phyloP scores from a whole-genome alignment of 139 green algal species.

The Auxenochlorella pyrenoidosa region DNA sequence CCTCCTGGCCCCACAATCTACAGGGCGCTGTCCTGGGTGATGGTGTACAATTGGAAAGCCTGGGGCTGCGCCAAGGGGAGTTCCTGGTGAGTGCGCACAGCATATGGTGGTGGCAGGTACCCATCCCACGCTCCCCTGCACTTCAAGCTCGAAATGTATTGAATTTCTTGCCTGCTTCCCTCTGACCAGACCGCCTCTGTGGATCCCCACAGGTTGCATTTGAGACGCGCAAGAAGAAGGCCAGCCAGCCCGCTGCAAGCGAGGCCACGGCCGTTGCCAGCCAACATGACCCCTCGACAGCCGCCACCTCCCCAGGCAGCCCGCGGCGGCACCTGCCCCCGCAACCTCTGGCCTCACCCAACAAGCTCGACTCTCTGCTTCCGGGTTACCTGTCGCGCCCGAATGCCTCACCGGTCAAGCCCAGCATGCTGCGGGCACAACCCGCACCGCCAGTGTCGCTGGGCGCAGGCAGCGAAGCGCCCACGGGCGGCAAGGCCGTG shows the following conservation, averaged over 20 bases:
- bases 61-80: not conserved
- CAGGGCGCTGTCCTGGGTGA: constrained; percentile 3
- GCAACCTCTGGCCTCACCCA: not conserved
- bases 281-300: too few species aligned
- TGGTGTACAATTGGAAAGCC: not conserved
- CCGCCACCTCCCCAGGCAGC: not conserved
- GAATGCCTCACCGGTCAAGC: constrained; percentile 60
- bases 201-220: not conserved
- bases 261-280: not conserved
- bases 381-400: constrained; percentile 72
- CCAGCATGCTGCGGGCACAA: not conserved
- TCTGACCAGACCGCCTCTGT: not conserved
- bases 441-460: not conserved
- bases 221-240: constrained; percentile 7
- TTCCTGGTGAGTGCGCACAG: not conserved
- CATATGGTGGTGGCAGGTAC: too few species aligned
- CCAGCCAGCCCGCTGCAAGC: not conserved
- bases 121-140: too few species aligned
- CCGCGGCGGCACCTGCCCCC: not conserved
- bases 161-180: not conserved
- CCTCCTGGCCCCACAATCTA: not conserved
- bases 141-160: too few species aligned
- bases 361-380: constrained; percentile 52
- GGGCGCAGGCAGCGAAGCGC: not conserved
- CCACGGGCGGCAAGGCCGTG: too few species aligned